A percentile compares a stretch with the other conserved stretches of the same genome.
These are phyloP conservation scores for Shiraia bambusicola DNA, from an alignment of 2,329 filamentous ascomycete genomes.

Conservation along the genomic window DNA sequence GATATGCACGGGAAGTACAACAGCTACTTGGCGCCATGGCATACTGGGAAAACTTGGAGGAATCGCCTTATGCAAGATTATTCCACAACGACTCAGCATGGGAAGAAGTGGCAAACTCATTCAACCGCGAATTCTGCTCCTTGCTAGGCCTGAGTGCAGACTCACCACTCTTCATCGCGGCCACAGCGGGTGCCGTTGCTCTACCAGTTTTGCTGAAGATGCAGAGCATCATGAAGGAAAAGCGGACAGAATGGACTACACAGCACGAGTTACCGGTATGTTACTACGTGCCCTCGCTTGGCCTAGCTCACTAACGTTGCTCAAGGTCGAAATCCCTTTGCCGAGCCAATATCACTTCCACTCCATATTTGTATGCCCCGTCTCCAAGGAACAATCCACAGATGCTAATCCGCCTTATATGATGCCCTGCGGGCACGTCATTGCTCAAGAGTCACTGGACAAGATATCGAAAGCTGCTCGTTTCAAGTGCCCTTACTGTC, in stretches of 20 bases:
- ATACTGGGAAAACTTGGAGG: constrained; percentile 70
- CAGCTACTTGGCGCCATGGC: constrained; percentile 79
- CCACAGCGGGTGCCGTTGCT: constrained; percentile 88
- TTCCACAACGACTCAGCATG: constrained; percentile 78
- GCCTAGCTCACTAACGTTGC: constrained; percentile 1
- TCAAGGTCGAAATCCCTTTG: constrained; percentile 64
- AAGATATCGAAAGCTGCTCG: constrained; percentile 74
- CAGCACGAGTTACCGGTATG: constrained; percentile 85
- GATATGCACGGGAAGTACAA: constrained; percentile 78
- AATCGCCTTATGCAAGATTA: constrained; percentile 75
- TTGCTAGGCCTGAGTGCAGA: constrained; percentile 86
- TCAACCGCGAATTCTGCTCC: constrained; percentile 92
- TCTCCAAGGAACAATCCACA: constrained; percentile 94
- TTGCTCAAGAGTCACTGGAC: constrained; percentile 80
- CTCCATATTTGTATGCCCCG: constrained; percentile 95
- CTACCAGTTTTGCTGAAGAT: constrained; percentile 87
- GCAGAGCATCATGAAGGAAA: constrained; percentile 81
- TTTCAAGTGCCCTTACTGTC: constrained; percentile 97
- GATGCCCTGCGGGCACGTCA: constrained; percentile 92
- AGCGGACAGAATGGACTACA: constrained; percentile 93
- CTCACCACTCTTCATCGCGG: constrained; percentile 88
- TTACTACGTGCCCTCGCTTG: constrained; percentile 19
- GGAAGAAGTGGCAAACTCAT: constrained; percentile 80
- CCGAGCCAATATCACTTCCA: constrained; percentile 75
- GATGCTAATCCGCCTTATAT: constrained; percentile 95